Base-by-base conservation (phyloP, 148 eudicot species). In the Limonium bicolor region DNA sequence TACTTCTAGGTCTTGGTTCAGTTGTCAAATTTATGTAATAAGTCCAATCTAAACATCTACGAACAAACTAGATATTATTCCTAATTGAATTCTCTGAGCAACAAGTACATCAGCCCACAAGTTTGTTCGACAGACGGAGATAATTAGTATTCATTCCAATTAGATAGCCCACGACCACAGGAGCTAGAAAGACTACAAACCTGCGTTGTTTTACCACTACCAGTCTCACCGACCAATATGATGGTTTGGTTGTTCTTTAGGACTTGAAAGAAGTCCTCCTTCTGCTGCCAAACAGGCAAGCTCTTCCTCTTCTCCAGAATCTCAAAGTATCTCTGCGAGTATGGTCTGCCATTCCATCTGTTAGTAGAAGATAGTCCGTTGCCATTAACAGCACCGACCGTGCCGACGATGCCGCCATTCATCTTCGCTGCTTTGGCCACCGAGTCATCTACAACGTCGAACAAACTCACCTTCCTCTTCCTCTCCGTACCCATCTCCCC, bases 161-260 rank as follows among this genome's bases (percentile, higher is more conserved):
- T 11, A 12, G 20, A 19, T 12, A 4, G 15, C 44, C 22, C 3
- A 21, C 33, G 9, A 26, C 19, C 8, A 2, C 2, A 37, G 19
- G 17, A 22, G 24, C 23, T 9, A 26, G 10, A 4, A 45, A 29
- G n/a, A n/a, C n/a, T 7, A 53, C 64, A 4, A 9, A 90, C 97
- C 97, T 90, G 97, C 25, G 97, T 90, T 14, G 95, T 90, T 76
- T 90, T 90, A 37, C 97, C 95, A 66, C 95, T 84, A 44, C 97
- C 97, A 25, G 97, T 90, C 61, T 90, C 97, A 48, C 97, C 97
- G n/a, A 90, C 97, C 25, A 84, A 62, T 15, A 84, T 69, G 0
- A 90, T 46, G 34, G 67, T 74, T 62, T 90, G 95, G 48, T 73
- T 84, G 8, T 47, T 55, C 27, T 41, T 73, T 4, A 84, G 50